Conservation (phyloP, 1,139 yeast genomes). For the Magnusiomyces starmeri region DNA sequence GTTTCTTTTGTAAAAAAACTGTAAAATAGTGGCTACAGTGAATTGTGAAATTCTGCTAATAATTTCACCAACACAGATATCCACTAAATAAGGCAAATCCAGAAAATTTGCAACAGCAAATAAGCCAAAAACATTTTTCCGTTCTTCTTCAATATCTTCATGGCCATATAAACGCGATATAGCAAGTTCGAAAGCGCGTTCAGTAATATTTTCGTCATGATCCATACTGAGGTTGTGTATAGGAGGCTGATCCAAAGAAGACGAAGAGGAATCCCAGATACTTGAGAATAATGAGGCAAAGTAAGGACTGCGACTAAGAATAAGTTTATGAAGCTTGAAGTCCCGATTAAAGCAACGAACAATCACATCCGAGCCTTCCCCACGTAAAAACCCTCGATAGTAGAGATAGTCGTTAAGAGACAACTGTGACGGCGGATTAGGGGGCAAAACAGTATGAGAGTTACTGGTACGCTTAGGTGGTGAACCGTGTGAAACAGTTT, state of each 20-base stretch:
- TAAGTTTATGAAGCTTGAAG: constrained; percentile 40
- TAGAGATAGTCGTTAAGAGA: constrained; percentile 32
- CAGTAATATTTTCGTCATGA: constrained; percentile 37
- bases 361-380: constrained; percentile 44
- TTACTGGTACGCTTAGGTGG: background rate
- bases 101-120: constrained; percentile 46
- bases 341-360: constrained; percentile 40
- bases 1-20: constrained; percentile 38
- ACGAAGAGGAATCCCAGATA: constrained; percentile 34
- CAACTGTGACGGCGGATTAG: constrained; percentile 14
- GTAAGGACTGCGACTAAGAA: constrained; percentile 42
- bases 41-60: constrained; percentile 33
- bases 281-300: constrained; percentile 41
- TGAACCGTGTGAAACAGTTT: background rate
- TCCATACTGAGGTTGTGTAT: constrained; percentile 36
- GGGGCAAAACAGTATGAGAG: background rate
- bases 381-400: constrained; percentile 38
- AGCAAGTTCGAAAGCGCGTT: constrained; percentile 42
- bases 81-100: constrained; percentile 41
- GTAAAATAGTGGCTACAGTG: constrained; percentile 36
- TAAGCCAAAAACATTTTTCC: constrained; percentile 34
- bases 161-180: constrained; percentile 42
- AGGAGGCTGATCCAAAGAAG: constrained; percentile 8
- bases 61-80: constrained; percentile 38
- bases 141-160: constrained; percentile 31